Evolutionary conservation across 2,329 filamentous ascomycete genomes (phyloP), one percentile per base, ranked within the genome.

Genomic region (Colletotrichum euphorbiae): DNA sequence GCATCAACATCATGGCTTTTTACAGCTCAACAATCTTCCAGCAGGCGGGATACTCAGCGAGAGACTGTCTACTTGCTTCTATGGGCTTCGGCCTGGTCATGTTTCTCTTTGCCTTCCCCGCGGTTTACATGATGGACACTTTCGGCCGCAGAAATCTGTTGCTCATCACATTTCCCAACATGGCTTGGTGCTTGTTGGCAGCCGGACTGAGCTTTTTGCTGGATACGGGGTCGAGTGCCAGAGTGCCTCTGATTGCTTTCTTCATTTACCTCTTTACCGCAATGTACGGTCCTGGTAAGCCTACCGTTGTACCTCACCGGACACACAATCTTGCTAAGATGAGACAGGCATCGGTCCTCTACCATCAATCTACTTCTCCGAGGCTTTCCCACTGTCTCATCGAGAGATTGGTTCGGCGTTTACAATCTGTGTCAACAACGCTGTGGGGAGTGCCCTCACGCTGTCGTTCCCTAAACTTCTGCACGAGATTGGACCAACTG

Each of bases 81-180:
- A 85, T 84, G 72, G 87, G 87, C 0, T 89, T 88, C 67, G 88
- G 88, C 3, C 76, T 89, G 0, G 80, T 88, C 62, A 88, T 85
- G 70, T 89, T 88, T 70, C 50, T 88, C 54, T 89, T 89, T 71
- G 86, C 87, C 1, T 84, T 83, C 67, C 87, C 87, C 0, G 86
- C 87, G 1, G 77, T 90, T 40, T 89, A 82, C 81, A 86, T 86
- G 3, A 89, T 89, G 71, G 87, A 89, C 69, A 85, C 81, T 0
- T 86, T 85, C 67, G 87, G 87, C 2, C 80, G 87, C 8, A 82
- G 87, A 17, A 82, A 81, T 6, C 76, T 89, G 6, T 73, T 85
- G 17, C 73, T 81, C 1, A 80, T 81, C 52, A 81, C 80, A 0
- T 81, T 81, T 62, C 80, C 80, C 4, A 79, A 81, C 71, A 81